Evolutionary conservation across 495 filamentous ascomycete species (phyloP), one percentile per base, ranked within the genome.

Genomic region (Immersiella caudata): DNA sequence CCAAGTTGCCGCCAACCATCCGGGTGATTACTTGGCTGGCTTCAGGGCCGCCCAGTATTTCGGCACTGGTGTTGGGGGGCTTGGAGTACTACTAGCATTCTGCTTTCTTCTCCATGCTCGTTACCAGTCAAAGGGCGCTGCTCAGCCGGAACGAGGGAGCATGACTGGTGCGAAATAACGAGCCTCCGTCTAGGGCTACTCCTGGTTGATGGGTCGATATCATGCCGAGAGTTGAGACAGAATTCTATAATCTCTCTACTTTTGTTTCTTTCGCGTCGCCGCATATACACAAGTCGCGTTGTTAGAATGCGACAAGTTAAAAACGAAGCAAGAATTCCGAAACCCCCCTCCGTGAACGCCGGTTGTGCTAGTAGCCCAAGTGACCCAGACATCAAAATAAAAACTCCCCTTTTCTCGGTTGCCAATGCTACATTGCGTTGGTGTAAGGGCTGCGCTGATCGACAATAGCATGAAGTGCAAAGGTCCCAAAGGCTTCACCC

Each of bases 1-100:
- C 50, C 75, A 82, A 65, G 55, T 57, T 12, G 62, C 75, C 21
- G 64, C 73, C 66, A 57, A 74, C 54, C 64, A 66, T 2, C 71
- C 71, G 20, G 29, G 71, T 25, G 66, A 75, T 68, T 62, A 74
- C 3, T 67, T 91, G 22, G 67, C 60, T 12, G 87, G 88, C 0
- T 91, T 84, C 64, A 79, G 85, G 20, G 84, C 80, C 4, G 86
- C 86, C 2, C 79, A 81, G 59, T 91, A 88, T 68, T 73, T 88
- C 63, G 88, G 83, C 0, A 80, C 86, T 62, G 89, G 88, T 2
- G 68, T 87, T 3, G 74, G 78, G 6, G 78, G 76, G 5, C 59
- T 86, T 33, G 83, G 87, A 6, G 71, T 85, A 21, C 62, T 78
- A n/a, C 29, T 75, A n/a, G 73, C 70, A 12, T 26, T 70, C 24